Evolutionary conservation across 2,329 filamentous ascomycete species (phyloP).

Genomic region (Cladosporium austrohemisphaericum): DNA sequence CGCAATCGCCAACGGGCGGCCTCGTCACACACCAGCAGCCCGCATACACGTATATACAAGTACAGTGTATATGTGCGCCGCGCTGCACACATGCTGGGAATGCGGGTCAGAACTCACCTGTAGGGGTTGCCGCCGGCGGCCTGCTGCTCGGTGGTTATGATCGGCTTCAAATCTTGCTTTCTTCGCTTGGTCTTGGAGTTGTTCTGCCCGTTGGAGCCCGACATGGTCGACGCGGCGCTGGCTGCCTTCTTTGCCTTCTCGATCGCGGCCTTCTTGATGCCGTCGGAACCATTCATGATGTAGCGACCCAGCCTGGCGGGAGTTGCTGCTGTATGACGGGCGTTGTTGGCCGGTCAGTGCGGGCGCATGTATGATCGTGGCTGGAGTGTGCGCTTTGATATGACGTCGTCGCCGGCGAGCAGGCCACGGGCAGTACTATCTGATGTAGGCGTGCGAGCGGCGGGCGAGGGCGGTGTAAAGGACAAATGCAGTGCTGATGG

Average conservation of each 20-base stretch:
- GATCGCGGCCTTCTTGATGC: slow-evolving; percentile 60
- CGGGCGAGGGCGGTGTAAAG: background rate
- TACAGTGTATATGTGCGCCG: background rate
- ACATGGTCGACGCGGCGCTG: slow-evolving; percentile 45
- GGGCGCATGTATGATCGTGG: slow-evolving; percentile 5
- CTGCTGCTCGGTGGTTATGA: slow-evolving; percentile 65
- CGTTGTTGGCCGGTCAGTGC: background rate
- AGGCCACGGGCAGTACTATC: background rate
- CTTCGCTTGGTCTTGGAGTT: slow-evolving; percentile 66
- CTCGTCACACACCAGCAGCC: too few species aligned
- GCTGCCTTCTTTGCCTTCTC: slow-evolving; percentile 64
- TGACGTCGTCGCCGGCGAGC: slow-evolving; percentile 6
- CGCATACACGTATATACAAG: too few species aligned
- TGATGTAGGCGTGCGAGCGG: slow-evolving; percentile 2
- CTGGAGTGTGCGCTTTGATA: background rate
- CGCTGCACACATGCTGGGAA: background rate
- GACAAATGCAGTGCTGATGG: too few species aligned
- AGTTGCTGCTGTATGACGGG: background rate
- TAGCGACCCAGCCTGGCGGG: background rate
- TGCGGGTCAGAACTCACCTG: slow-evolving; percentile 35
- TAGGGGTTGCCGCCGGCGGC: slow-evolving; percentile 44
- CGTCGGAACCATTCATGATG: slow-evolving; percentile 60
- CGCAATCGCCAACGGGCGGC: slow-evolving; percentile 3
- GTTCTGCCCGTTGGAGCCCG: slow-evolving; percentile 39
- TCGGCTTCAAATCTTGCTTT: slow-evolving; percentile 69